Base-by-base conservation (phyloP, 2,329 filamentous ascomycete genomes). In the Thielaviopsis musarum region DNA sequence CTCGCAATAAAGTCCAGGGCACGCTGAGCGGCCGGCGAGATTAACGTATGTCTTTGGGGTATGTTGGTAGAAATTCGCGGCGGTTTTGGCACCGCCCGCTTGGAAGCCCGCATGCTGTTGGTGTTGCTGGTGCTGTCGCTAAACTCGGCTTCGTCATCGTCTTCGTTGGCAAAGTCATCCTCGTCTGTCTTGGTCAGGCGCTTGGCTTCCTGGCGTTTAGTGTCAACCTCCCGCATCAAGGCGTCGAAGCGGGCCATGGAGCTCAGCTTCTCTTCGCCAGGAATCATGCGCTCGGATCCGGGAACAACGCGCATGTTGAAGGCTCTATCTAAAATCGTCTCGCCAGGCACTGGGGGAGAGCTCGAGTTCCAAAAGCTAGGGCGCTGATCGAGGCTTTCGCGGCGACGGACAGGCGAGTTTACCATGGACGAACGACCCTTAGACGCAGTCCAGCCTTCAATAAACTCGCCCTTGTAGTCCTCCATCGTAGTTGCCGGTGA, bases 251-350 rank as follows among this genome's bases (percentile, higher is more conserved):
- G 75, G 10, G 81, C 82, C 34, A 85, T 72, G 0, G 82, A 85
- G 64, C 77, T 84, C 17, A 84, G 70, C 61, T 83, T 82, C 64
- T 83, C 80, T 62, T 83, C 80, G 3, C 81, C 81, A 0, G 77
- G 75, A 1, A 74, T 64, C 56, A 77, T 72, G 7, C 71, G 70
- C 12, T 82, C 80, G 2, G 78, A 79, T 5, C 82, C 82, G 17
- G 82, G 82, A 38, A 85, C 83, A 60, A 73, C 80, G 9, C 78
- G 74, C 69, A 85, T 69, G 64, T 83, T 80, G 65, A 85, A 85
- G 0, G 82, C 82, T 48, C 82, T 72, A 66, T 85, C 82, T n/a
- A 85, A 68, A 57, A 85, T 85, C 0, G 82, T 84, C 68, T 85
- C 82, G 17, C 82, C 75, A 1, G 78, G 78, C 0, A 69, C 70